Evolutionary conservation across 306 rosid species (phyloP), one percentile per base, ranked within the genome.

Genomic region (Dryas alaskensis): DNA sequence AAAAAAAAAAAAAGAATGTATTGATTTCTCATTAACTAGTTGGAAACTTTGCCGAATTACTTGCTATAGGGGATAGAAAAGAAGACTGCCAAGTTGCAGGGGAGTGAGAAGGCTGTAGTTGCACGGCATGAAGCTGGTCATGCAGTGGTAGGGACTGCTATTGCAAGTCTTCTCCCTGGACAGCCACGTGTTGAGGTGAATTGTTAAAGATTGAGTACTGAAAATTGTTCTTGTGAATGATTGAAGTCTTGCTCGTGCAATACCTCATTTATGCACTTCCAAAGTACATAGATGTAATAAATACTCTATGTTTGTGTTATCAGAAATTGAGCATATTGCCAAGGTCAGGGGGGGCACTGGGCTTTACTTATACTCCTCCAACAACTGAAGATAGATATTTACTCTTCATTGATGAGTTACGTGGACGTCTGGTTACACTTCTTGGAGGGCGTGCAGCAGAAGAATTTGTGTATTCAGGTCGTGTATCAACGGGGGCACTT

Each of bases 361-460:
- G 99, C 50, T 92, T 94, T 81, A 86, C 99, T 78, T 94, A 94
- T 76, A 88, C 65, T 81, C 99, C 97, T 76, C 99, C 99, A 74
- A 83, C 96, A 55, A 78, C 8, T 69, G 99, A 94, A 87, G 99
- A 94, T 79, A 87, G 99, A 84, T 94, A 94, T 81, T 84, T 94
- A 88, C 93, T 94, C 73, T 94, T 94, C 84, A 87, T 94, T 79
- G 99, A 94, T 82, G 99, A 94, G 84, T 81, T 94, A 84, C 97
- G 84, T 57, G 99, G 99, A 67, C 96, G 96, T 49, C 79, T 94
- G 78, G 99, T 90, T 71, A 94, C 98, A 43, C 93, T 94, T 82
- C 93, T 94, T 59, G 99, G 97, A 76, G 99, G 99, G 58, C 97
- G 99, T 59, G 99, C 99, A n/a, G 99, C 98, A 17, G 99, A 94